phyloP scores from a whole-genome alignment of 257 asterid species.

The Solanum chiquidenum region DNA sequence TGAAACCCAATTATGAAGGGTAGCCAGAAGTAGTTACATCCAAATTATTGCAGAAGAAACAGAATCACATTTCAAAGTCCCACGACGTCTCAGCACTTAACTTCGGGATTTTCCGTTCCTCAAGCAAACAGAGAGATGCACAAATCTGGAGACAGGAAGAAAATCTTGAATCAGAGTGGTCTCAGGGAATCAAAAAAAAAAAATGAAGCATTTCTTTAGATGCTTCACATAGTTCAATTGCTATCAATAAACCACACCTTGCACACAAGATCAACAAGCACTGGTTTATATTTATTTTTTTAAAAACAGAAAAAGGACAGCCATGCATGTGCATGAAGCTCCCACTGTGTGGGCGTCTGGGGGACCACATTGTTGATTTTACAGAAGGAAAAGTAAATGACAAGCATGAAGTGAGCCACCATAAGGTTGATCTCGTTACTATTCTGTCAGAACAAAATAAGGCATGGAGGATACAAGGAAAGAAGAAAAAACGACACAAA shows the following conservation, averaged over 20 bases:
- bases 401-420: neutral
- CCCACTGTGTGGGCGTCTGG: neutral
- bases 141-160: conserved; percentile 38
- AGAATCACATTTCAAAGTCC: conserved; percentile 67
- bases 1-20: neutral
- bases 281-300: neutral
- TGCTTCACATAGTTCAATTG: neutral
- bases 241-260: neutral
- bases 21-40: neutral
- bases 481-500: neutral
- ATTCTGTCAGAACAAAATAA: neutral
- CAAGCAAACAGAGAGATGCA: conserved; percentile 66
- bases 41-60: conserved; percentile 3
- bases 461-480: neutral
- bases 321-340: neutral
- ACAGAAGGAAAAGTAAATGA: neutral
- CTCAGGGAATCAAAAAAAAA: neutral
- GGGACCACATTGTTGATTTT: neutral
- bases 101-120: conserved; percentile 54
- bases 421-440: neutral
- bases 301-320: neutral
- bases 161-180: neutral
- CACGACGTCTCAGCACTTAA: conserved; percentile 70
- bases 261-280: neutral
- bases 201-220: neutral